phyloP scores from a whole-genome alignment of 2,329 filamentous ascomycete species.

The Phoma sp. region DNA sequence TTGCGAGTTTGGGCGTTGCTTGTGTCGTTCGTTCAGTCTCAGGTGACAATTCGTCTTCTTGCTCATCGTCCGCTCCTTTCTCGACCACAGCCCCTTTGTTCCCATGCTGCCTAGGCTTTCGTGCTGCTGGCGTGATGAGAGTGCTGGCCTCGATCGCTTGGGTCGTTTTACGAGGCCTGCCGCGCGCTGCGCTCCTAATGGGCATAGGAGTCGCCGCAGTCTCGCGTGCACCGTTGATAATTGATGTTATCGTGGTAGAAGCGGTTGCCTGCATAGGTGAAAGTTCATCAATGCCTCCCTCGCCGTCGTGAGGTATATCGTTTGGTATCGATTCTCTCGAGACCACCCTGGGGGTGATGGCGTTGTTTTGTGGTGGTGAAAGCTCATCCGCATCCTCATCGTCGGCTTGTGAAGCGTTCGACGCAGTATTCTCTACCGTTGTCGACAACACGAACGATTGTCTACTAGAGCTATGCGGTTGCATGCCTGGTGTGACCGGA shows the following conservation, averaged over 20 bases:
- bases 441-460: slow-evolving; percentile 21
- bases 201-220: slow-evolving; percentile 1
- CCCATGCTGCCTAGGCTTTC: slow-evolving; percentile 19
- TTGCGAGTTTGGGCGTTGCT: slow-evolving; percentile 1
- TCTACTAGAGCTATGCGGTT: slow-evolving; percentile 23
- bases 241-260: not conserved
- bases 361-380: slow-evolving; percentile 26
- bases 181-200: slow-evolving; percentile 6
- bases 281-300: slow-evolving; percentile 32
- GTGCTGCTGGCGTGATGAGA: slow-evolving; percentile 22
- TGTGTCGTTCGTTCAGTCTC: slow-evolving; percentile 16
- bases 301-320: not conserved
- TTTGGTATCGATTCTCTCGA: slow-evolving; percentile 16
- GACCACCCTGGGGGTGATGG: slow-evolving; percentile 23
- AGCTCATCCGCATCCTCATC: slow-evolving; percentile 42
- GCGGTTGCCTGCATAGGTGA: slow-evolving; percentile 14
- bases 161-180: slow-evolving; percentile 21
- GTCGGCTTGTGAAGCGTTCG: slow-evolving; percentile 19
- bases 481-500: slow-evolving; percentile 35
- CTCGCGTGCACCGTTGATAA: not conserved
- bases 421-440: slow-evolving; percentile 22
- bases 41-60: slow-evolving; percentile 32
- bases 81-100: not conserved
- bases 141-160: slow-evolving; percentile 6
- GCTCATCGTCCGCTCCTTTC: slow-evolving; percentile 11